Evolutionary conservation across 805 yeast genomes (phyloP), one percentile per base, ranked within the genome.

Genomic region (Hanseniaspora clermontiae): DNA sequence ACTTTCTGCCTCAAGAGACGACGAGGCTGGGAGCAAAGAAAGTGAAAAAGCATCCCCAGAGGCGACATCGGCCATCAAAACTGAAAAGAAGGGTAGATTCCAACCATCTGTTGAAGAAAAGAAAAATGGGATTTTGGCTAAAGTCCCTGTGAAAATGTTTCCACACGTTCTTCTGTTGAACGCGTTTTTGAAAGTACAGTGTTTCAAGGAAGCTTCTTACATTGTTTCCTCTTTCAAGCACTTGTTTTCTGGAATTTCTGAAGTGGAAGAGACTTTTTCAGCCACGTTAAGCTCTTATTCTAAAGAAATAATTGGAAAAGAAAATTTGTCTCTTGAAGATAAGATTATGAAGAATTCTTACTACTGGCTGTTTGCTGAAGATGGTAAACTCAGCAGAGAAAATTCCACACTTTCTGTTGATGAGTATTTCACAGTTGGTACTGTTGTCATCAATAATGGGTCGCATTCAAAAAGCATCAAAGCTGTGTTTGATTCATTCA

Each of bases 1-100:
- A 0, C 72, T 90, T 40, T 73, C 76, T 3, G 81, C 79, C 40
- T 45, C 48, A 17, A 31, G 48, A 45, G 48, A 45, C 29, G 48
- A 45, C 10, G 34, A 29, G 12, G 8, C 14, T 14, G 7, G 10
- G 3, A 42, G 31, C 7, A 42, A 24, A 4, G 32, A 42, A 2
- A n/a, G 19, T 14, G 19, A 42, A 11, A 15, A 42, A 24, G n/a
- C 37, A 2, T n/a, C 14, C n/a, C 1, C 19, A n/a, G 9, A 17
- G 0, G 14, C 8, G n/a, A 15, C 20, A n/a, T 9, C 7, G 1
- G 14, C 14, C 7, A 24, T 12, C n/a, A 31, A n/a, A n/a, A 11
- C 14, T 17, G n/a, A 45, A 45, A 17, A 10, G 11, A 14, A 31
- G n/a, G n/a, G 34, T 15, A 45, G 37, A 45, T n/a, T 17, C 9